Evolutionary conservation across 768 basidiomycete species (phyloP).

Genomic region (Plicaturopsis crispa): DNA sequence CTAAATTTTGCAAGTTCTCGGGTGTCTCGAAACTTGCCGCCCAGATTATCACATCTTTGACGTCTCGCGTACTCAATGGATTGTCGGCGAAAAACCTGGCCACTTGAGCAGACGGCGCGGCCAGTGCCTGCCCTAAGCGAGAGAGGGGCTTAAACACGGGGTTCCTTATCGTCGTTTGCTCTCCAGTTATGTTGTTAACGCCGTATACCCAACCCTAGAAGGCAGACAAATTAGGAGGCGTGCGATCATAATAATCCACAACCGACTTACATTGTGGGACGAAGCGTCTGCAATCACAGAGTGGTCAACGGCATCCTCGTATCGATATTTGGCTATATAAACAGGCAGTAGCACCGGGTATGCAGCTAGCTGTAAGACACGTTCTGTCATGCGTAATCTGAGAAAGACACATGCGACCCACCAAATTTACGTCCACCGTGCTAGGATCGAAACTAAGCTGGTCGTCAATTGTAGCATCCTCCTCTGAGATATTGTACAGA

Average conservation of each 20-base stretch:
- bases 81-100: conserved; percentile 2
- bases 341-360: conserved; percentile 60
- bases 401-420: conserved; percentile 11
- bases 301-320: conserved; percentile 17
- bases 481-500: conserved; percentile 24
- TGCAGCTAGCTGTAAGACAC: conserved; percentile 36
- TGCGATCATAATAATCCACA: conserved; percentile 2
- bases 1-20: conserved; percentile 15
- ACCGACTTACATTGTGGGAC: conserved; percentile 14
- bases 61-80: conserved; percentile 16
- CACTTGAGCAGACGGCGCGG: neutral
- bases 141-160: neutral
- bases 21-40: conserved; percentile 18
- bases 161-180: conserved; percentile 1
- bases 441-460: conserved; percentile 30
- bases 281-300: conserved; percentile 20
- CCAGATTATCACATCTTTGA: conserved; percentile 25
- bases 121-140: neutral
- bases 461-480: conserved; percentile 27
- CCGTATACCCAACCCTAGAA: conserved; percentile 14
- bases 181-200: conserved; percentile 8
- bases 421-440: conserved; percentile 41
- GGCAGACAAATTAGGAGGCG: neutral
- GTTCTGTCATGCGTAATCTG: conserved; percentile 3
- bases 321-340: conserved; percentile 48